phyloP scores from a whole-genome alignment of 2,329 filamentous ascomycete species.

The Nectriaceae sp. region DNA sequence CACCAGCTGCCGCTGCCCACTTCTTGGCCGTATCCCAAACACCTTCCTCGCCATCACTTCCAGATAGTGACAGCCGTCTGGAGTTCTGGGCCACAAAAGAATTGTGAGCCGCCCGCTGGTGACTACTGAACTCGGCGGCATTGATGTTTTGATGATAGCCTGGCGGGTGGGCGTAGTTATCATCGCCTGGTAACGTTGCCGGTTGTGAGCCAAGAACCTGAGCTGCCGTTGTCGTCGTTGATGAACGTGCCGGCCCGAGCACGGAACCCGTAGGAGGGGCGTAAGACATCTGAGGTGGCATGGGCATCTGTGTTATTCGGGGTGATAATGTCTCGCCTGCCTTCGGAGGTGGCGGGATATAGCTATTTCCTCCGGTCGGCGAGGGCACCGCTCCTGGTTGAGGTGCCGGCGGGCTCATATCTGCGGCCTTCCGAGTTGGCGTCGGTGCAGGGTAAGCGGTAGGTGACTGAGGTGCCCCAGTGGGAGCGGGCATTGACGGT shows the following conservation, averaged over 20 bases:
- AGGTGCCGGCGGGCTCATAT: constrained; percentile 51
- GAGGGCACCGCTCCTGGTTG: constrained; percentile 59
- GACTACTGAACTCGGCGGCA: constrained; percentile 52
- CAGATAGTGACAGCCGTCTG: constrained; percentile 17
- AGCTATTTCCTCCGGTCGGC: constrained; percentile 31
- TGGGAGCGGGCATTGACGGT: constrained; percentile 4
- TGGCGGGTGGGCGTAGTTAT: constrained; percentile 47
- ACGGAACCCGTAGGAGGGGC: constrained; percentile 46
- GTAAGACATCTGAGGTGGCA: constrained; percentile 51
- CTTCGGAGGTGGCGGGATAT: constrained; percentile 54
- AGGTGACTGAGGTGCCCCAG: constrained; percentile 17
- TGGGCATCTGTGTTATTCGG: constrained; percentile 41
- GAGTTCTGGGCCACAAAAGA: constrained; percentile 30
- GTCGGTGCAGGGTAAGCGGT: constrained; percentile 43
- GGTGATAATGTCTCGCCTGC: constrained; percentile 45
- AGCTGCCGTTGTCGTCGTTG: constrained; percentile 40
- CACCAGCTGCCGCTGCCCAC: constrained; percentile 57
- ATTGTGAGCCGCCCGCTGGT: constrained; percentile 46
- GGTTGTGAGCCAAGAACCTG: constrained; percentile 27
- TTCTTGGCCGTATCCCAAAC: constrained; percentile 60
- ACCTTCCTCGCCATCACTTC: constrained; percentile 41
- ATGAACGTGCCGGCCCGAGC: constrained; percentile 47
- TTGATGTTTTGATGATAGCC: constrained; percentile 60
- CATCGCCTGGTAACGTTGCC: constrained; percentile 28
- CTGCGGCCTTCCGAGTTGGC: constrained; percentile 39